Base-by-base conservation (phyloP, 352 stramenopile genomes). In the Phytophthora pseudosyringae region DNA sequence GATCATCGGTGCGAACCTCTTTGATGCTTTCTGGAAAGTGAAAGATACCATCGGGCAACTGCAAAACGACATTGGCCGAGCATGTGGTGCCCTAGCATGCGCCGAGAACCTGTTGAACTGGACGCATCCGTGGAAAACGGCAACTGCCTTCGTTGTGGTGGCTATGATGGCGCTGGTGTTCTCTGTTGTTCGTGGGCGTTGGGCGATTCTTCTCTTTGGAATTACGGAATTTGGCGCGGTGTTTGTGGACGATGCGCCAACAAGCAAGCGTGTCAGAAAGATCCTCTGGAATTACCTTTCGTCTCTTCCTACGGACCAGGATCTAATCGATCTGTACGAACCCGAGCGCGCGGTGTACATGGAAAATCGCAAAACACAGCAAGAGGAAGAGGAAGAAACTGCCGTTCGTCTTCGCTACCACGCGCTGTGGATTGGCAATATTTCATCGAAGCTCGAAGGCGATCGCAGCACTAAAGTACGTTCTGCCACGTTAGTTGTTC, bases 91-190 rank as follows among this genome's bases (percentile, higher is more conserved):
- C 12, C 61, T 93, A 46, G 83, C 86, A 3, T 88, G 78, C 5
- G 79, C 83, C 9, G 82, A 95, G n/a, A 94, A 94, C 51, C 45
- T 95, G 8, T 77, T 95, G 55, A 95, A 95, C 70, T 95, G 87
- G 87, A 91, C 87, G 21, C 87, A 95, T 50, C 87, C 87, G 26
- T 95, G 87, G 87, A 95, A 95, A 56, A 93, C 87, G 38, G 85
- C 71, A 8, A 67, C 82, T 0, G 80, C 86, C 29, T 89, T 94
- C 29, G 61, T 57, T 9, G 69, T 75, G 9, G 71, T 93, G 4
- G 60, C 82, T 2, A 58, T 80, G 38, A 73, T 75, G 31, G 62
- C 76, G 11, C 28, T 94, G 3, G 55, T 95, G 15, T 88, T 91
- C 33, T 86, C 81, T 8, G 64, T 94, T 29, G 59, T 95, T 31